Conservation (phyloP, 306 rosid species). For the Erythrophleum fordii region DNA sequence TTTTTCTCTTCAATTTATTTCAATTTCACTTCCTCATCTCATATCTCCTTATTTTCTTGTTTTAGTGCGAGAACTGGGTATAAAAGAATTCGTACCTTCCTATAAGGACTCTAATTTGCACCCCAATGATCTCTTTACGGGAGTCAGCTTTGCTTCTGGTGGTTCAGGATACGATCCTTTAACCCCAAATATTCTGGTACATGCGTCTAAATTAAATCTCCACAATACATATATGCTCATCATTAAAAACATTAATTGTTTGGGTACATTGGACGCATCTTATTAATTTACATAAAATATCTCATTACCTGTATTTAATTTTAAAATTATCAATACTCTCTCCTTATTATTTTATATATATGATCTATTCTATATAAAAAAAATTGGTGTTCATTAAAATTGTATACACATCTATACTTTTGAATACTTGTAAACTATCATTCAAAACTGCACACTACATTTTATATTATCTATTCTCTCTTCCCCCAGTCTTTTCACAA, state of each 20-base stretch:
- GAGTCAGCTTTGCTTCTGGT: slow-evolving; percentile 51
- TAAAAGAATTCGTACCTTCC: slow-evolving; percentile 51
- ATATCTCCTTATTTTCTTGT: not conserved
- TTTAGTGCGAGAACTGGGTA: slow-evolving; percentile 47
- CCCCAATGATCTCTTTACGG: slow-evolving; percentile 46
- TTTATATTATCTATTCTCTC: too few relatives aligned
- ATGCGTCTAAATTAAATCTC: not conserved
- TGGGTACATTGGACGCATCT: not conserved
- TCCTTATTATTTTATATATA: too few relatives aligned
- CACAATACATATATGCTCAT: not conserved
- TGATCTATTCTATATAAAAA: too few relatives aligned
- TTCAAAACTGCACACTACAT: not conserved
- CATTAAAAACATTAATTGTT: not conserved
- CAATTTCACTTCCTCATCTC: not conserved
- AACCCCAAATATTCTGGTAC: slow-evolving; percentile 44
- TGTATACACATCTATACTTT: not conserved
- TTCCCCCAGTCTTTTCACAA: too few relatives aligned
- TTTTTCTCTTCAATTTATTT: not conserved
- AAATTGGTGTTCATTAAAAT: not conserved
- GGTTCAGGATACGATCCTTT: slow-evolving; percentile 56
- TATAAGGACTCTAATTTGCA: slow-evolving; percentile 37
- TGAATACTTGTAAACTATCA: not conserved
- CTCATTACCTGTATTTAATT: not conserved
- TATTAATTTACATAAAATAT: not conserved
- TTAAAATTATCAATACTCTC: too few relatives aligned